These are phyloP conservation scores for Neofusicoccum ribis DNA, from an alignment of 2,329 filamentous ascomycete genomes.

Conservation along the genomic window DNA sequence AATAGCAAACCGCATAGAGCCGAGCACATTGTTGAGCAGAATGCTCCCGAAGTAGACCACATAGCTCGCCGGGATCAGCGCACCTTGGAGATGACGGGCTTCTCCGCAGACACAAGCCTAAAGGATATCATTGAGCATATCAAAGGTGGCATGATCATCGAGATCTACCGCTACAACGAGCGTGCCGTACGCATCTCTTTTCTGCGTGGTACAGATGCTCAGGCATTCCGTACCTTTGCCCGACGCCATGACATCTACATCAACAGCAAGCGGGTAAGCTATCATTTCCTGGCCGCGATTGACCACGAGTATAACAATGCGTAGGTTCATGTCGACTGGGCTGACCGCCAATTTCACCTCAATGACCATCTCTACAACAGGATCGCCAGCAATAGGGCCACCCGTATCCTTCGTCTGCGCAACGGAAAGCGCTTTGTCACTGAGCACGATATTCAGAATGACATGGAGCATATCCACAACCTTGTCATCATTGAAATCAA, in stretches of 20 bases:
- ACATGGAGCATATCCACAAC: slow-evolving; percentile 82
- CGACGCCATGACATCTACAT: slow-evolving; percentile 69
- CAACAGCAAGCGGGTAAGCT: slow-evolving; percentile 64
- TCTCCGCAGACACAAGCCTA: slow-evolving; percentile 64
- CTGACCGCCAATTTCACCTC: slow-evolving; percentile 68
- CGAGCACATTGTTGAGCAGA: not conserved
- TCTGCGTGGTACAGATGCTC: slow-evolving; percentile 55
- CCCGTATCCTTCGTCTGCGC: slow-evolving; percentile 56
- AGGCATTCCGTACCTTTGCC: slow-evolving; percentile 63
- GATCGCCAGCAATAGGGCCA: slow-evolving; percentile 62
- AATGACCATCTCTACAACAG: slow-evolving; percentile 64
- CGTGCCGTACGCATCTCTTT: slow-evolving; percentile 69
- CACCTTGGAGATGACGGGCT: slow-evolving; percentile 63
- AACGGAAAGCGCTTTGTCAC: slow-evolving; percentile 48
- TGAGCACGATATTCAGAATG: slow-evolving; percentile 64
- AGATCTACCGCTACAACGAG: slow-evolving; percentile 66
- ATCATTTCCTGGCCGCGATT: not conserved
- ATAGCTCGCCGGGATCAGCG: slow-evolving; percentile 38
- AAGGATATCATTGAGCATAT: slow-evolving; percentile 65
- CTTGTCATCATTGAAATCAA: slow-evolving; percentile 67
- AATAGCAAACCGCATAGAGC: not conserved
- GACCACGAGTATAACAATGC: not conserved
- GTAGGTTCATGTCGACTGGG: slow-evolving; percentile 70
- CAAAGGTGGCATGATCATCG: slow-evolving; percentile 69
- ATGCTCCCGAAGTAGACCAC: not conserved